Base-by-base conservation (phyloP, 2,329 filamentous ascomycete genomes). In the Pseudocercospora crystallina region DNA sequence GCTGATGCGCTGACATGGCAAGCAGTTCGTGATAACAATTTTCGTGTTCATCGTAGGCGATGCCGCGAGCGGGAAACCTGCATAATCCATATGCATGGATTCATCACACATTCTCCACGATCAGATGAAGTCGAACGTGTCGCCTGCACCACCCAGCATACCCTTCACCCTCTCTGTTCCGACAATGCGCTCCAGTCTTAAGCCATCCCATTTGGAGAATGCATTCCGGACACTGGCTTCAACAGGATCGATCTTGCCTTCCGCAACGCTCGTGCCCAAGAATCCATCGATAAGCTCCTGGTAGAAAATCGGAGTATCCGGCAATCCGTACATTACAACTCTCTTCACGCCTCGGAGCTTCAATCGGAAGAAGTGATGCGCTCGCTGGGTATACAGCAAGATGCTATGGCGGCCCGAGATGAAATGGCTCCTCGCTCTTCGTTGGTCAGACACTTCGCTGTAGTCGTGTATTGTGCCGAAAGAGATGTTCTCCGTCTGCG, bases 281-380 rank as follows among this genome's bases (percentile, higher is more conserved):
- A 81, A 90, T 0, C 79, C 85, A 3, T 82, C 86, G 0, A 86
- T 81, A 47, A 92, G 77, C 73, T 95, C 90, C 34, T 79, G 78
- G 68, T 92, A 95, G 62, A 94, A 92, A 14, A 81, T 68, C 20
- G 88, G 87, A 67, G 96, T 96, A 62, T 97, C 92, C 0, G 94
- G 94, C 30, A 96, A 70, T 1, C 85, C 87, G 68, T 97, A 97
- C 77, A 96, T 86, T 44, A 96, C 80, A n/a, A 97, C 81, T 35
- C 85, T 80, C 69, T 85, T 85, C 11, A 94, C 90, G 15, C 94
- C 94, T 32, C 83, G 81, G 47, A 99, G 79, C 59, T 82, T 81
- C 66, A 94, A 90, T n/a, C 94, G 81, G 43, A 90, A 84, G 77
- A 97, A 97, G 71, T 99, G 94, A 71, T 99, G 94, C n/a, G 91